Conservation (phyloP, 2,329 filamentous ascomycete genomes). For the Fusarium cyanostomum region DNA sequence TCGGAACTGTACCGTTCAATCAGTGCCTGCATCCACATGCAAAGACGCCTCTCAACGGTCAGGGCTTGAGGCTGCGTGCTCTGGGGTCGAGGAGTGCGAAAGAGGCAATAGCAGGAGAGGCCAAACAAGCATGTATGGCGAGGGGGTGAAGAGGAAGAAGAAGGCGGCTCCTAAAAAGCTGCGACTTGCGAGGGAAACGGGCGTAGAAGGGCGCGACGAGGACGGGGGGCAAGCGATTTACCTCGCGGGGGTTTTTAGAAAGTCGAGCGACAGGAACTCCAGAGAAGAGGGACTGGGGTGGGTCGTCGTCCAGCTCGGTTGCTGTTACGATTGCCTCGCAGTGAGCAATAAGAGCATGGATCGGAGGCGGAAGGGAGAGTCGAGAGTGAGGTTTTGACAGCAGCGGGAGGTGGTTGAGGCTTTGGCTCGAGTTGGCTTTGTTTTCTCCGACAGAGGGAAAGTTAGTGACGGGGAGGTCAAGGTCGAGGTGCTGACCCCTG, state of each 20-base stretch:
- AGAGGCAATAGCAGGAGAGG: constrained; percentile 7
- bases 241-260: constrained; percentile 39
- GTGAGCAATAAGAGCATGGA: constrained; percentile 51
- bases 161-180: constrained; percentile 32
- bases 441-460: constrained; percentile 44
- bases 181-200: constrained; percentile 24
- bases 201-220: constrained; percentile 32
- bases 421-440: constrained; percentile 53
- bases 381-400: constrained; percentile 42
- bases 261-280: constrained; percentile 38
- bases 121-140: constrained; percentile 14
- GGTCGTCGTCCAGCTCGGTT: constrained; percentile 50
- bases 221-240: constrained; percentile 41
- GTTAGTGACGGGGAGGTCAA: constrained; percentile 30
- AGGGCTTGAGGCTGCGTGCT: constrained; percentile 10
- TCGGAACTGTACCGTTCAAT: constrained; percentile 32
- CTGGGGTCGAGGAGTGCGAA: constrained; percentile 6
- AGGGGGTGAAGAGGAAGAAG: constrained; percentile 37
- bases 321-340: constrained; percentile 52
- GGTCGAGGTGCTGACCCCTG: constrained; percentile 43
- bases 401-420: constrained; percentile 51
- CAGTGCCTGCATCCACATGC: constrained; percentile 33
- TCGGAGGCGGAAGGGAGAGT: constrained; percentile 45
- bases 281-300: constrained; percentile 41
- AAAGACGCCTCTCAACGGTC: constrained; percentile 23